These are phyloP conservation scores for Termitomyces titanicus DNA, from an alignment of 768 basidiomycete genomes.

Conservation along the genomic window DNA sequence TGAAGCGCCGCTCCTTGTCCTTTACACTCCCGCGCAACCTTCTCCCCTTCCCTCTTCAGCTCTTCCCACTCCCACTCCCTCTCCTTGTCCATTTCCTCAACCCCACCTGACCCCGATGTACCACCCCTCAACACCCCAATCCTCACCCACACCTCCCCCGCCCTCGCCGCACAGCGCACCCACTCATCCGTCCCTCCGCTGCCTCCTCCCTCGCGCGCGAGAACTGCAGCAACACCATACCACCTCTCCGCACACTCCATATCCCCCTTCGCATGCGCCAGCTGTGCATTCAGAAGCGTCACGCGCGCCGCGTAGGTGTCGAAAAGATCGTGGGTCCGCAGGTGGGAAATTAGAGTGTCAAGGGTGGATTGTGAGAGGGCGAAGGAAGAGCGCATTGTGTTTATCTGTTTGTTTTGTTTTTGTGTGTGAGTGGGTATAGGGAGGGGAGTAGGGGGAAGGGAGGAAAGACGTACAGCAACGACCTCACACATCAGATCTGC, in stretches of 20 bases:
- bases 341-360: slow-evolving; percentile 52
- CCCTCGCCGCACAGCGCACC: slow-evolving; percentile 44
- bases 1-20: slow-evolving; percentile 52
- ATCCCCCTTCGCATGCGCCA: slow-evolving; percentile 64
- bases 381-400: slow-evolving; percentile 67
- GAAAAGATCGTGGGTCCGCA: slow-evolving; percentile 58
- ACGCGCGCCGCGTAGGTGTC: slow-evolving; percentile 55
- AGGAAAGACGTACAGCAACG: slow-evolving; percentile 43
- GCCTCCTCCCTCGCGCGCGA: slow-evolving; percentile 24
- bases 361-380: slow-evolving; percentile 55
- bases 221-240: slow-evolving; percentile 57
- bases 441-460: not conserved
- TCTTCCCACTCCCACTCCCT: slow-evolving; percentile 17
- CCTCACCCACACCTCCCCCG: slow-evolving; percentile 47
- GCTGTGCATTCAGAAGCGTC: slow-evolving; percentile 66
- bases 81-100: slow-evolving; percentile 14
- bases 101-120: slow-evolving; percentile 12
- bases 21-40: slow-evolving; percentile 41
- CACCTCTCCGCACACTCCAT: slow-evolving; percentile 52
- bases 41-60: slow-evolving; percentile 28
- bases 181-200: slow-evolving; percentile 31
- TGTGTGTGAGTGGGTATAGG: not conserved
- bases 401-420: too few relatives aligned
- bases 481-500: slow-evolving; percentile 74
- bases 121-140: slow-evolving; percentile 33